phyloP scores from a whole-genome alignment of 352 stramenopile species.

The Phytophthora hybrid region DNA sequence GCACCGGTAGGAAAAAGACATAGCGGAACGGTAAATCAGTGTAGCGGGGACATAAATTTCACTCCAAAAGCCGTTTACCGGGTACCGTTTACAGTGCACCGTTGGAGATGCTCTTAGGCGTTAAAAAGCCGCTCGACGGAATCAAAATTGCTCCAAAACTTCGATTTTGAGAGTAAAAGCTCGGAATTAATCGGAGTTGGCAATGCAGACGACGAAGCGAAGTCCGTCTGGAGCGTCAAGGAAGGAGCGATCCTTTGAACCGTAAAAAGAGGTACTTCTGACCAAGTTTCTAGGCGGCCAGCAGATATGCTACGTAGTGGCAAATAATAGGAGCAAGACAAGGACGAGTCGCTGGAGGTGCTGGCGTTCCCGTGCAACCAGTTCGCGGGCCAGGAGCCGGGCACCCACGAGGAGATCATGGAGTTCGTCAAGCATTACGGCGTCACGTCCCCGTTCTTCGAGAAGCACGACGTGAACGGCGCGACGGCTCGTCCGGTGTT shows the following conservation, averaged over 20 bases:
- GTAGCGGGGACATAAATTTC: no score
- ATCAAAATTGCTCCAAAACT: constrained; percentile 29
- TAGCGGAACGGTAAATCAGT: no score
- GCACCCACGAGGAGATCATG: constrained; percentile 79
- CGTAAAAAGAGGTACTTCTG: no score
- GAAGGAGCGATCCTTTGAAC: constrained; percentile 46
- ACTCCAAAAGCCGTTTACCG: no score
- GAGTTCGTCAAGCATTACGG: constrained; percentile 63
- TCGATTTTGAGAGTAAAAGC: constrained; percentile 26
- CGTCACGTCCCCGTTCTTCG: constrained; percentile 48
- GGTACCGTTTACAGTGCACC: no score
- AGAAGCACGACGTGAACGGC: constrained; percentile 89
- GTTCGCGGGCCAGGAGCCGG: constrained; percentile 53
- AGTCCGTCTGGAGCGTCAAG: constrained; percentile 43
- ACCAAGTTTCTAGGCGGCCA: no score
- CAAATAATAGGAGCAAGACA: constrained; percentile 16
- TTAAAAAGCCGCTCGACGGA: no score
- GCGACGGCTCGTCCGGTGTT: constrained; percentile 78
- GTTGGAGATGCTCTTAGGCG: no score
- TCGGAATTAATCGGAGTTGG: constrained; percentile 35
- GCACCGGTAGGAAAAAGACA: no score
- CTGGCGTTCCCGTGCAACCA: constrained; percentile 91
- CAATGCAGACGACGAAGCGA: constrained; percentile 11
- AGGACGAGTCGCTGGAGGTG: constrained; percentile 58
- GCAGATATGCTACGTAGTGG: no score